Percentiles rank a stretch among this genome's conserved stretches.
Conservation (phyloP, 2,329 filamentous ascomycete genomes). For the Kalaharituber pfeilii region DNA sequence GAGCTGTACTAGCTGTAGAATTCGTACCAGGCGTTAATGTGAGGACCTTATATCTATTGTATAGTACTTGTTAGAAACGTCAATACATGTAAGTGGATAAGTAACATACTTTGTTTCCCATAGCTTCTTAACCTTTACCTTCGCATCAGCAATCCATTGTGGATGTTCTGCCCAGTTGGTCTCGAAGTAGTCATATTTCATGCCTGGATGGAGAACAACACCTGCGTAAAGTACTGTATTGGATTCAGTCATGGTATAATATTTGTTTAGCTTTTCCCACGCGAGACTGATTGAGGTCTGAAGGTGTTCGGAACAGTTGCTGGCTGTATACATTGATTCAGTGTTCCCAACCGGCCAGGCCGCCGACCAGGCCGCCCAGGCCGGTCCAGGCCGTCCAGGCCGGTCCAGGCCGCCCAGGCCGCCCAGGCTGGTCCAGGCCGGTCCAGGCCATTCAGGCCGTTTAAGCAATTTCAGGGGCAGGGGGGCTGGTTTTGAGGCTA, state of each 20-base stretch:
- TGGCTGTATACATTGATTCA: not conserved
- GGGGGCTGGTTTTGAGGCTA: too few species aligned
- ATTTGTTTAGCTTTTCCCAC: constrained; percentile 1
- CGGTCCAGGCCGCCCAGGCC: too few species aligned
- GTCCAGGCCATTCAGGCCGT: too few species aligned
- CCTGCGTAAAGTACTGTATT: not conserved
- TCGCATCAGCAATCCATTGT: not conserved
- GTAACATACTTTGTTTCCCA: not conserved
- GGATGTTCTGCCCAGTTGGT: not conserved
- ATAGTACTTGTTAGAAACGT: not conserved
- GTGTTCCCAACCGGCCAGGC: too few species aligned
- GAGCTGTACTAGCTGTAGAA: not conserved
- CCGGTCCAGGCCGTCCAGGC: too few species aligned
- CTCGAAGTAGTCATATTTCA: not conserved
- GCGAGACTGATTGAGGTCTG: not conserved
- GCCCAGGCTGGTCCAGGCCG: too few species aligned
- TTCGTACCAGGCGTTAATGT: not conserved
- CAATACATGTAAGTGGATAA: not conserved
- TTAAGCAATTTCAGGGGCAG: too few species aligned
- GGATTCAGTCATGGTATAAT: not conserved
- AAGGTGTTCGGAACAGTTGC: not conserved
- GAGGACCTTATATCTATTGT: not conserved
- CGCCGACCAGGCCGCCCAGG: too few species aligned
- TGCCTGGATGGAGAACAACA: not conserved
- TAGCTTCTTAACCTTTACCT: not conserved